These are phyloP conservation scores for Arctium lappa DNA, from an alignment of 129 eudicot species.

Conservation along the genomic window DNA sequence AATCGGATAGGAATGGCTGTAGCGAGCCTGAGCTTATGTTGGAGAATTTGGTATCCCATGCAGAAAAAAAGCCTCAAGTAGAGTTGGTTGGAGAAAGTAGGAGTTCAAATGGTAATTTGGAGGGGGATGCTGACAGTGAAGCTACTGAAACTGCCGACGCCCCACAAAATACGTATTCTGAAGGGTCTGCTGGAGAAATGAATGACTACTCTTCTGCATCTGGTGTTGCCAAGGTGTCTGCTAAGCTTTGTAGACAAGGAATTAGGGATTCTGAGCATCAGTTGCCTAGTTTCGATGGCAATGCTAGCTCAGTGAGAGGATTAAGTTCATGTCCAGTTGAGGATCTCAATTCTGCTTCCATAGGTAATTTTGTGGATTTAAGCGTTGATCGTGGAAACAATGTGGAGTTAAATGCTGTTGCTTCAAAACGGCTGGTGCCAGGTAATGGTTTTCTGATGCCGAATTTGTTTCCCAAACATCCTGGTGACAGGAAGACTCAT, in stretches of 20 bases:
- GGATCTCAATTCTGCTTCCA: conserved; percentile 18
- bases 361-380: conserved; percentile 8
- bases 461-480: conserved; percentile 27
- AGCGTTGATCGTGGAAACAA: conserved; percentile 14
- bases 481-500: conserved; percentile 15
- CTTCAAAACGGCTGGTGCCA: background rate
- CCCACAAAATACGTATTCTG: conserved; percentile 7
- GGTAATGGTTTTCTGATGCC: conserved; percentile 22
- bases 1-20: conserved; percentile 24
- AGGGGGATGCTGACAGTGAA: conserved; percentile 25
- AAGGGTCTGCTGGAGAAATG: conserved; percentile 9
- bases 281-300: conserved; percentile 10
- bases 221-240: conserved; percentile 22
- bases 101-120: conserved; percentile 18
- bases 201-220: conserved; percentile 20
- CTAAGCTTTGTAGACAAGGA: conserved; percentile 17
- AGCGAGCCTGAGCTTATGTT: conserved; percentile 15
- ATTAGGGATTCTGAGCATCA: conserved; percentile 8
- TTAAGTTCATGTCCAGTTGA: background rate
- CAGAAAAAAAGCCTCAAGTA: conserved; percentile 17
- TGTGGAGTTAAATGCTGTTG: conserved; percentile 18
- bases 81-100: conserved; percentile 18
- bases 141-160: conserved; percentile 15
- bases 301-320: conserved; percentile 8
- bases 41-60: conserved; percentile 21